A percentile compares a stretch with the other conserved stretches of the same genome.
These are phyloP conservation scores for Babjeviella inositovora DNA, from an alignment of 805 yeast genomes.

Conservation along the genomic window DNA sequence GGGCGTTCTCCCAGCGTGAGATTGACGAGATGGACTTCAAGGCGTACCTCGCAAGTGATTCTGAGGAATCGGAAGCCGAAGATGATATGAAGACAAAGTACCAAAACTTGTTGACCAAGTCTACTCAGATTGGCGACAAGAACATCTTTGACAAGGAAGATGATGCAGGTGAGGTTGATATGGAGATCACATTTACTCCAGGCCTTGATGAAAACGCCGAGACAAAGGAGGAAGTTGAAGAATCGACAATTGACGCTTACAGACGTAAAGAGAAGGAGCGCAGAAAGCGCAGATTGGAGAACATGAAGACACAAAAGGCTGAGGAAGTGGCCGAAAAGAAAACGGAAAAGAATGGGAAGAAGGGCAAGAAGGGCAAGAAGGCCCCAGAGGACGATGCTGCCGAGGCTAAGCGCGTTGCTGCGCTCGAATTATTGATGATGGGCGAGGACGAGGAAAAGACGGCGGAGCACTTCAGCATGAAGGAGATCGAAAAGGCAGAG, in stretches of 20 bases:
- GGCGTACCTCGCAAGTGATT: conserved; percentile 78
- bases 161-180: conserved; percentile 58
- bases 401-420: conserved; percentile 46
- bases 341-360: conserved; percentile 9
- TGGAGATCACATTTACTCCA: conserved; percentile 94
- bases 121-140: conserved; percentile 14
- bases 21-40: conserved; percentile 82
- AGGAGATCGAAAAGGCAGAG: conserved; percentile 61
- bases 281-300: conserved; percentile 69
- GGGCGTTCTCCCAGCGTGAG: conserved; percentile 79
- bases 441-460: conserved; percentile 29
- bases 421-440: conserved; percentile 59
- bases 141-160: conserved; percentile 19
- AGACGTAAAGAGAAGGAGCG: conserved; percentile 88
- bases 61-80: conserved; percentile 20
- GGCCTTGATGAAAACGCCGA: conserved; percentile 38
- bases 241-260: conserved; percentile 64
- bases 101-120: conserved; percentile 33
- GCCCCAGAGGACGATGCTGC: conserved; percentile 14
- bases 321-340: conserved; percentile 32
- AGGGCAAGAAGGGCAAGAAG: conserved; percentile 5
- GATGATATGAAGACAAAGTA: conserved; percentile 36
- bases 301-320: conserved; percentile 43
- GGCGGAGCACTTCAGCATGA: conserved; percentile 59
- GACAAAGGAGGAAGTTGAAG: conserved; percentile 19